Conservation (phyloP, 2,329 filamentous ascomycete genomes). For the Hyphodiscus sp. region DNA sequence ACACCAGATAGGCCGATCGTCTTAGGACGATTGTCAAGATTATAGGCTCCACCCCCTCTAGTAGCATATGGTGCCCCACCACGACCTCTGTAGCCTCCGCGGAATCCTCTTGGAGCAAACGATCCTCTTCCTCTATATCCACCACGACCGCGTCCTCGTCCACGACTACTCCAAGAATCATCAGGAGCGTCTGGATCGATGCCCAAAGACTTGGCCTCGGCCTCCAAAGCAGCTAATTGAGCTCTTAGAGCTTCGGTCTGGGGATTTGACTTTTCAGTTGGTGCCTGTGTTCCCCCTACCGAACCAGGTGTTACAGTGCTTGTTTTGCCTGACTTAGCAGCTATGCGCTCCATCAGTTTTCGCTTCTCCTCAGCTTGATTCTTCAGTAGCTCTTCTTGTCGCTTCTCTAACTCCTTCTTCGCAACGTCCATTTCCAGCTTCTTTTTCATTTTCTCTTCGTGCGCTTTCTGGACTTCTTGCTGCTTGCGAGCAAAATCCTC, state of each 20-base stretch:
- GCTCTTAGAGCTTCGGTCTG: slow-evolving; percentile 62
- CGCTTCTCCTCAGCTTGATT: slow-evolving; percentile 60
- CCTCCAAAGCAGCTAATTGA: slow-evolving; percentile 65
- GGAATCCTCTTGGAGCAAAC: slow-evolving; percentile 32
- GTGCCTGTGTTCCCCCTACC: slow-evolving; percentile 13
- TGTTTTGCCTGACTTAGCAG: slow-evolving; percentile 40
- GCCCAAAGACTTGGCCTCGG: slow-evolving; percentile 63
- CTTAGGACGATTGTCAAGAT: slow-evolving; percentile 70
- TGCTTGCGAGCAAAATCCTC: slow-evolving; percentile 65
- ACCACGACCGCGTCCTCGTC: slow-evolving; percentile 34
- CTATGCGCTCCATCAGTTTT: slow-evolving; percentile 55
- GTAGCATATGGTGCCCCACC: slow-evolving; percentile 32
- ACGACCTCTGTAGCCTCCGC: slow-evolving; percentile 41
- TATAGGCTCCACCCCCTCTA: slow-evolving; percentile 42
- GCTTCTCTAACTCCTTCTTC: slow-evolving; percentile 57
- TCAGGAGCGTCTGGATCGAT: slow-evolving; percentile 49
- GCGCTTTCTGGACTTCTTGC: slow-evolving; percentile 61
- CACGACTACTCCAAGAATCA: slow-evolving; percentile 35
- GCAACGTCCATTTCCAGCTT: slow-evolving; percentile 56
- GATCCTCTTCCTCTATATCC: slow-evolving; percentile 33
- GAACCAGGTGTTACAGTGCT: slow-evolving; percentile 10
- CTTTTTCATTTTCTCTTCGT: slow-evolving; percentile 59
- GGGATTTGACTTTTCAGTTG: slow-evolving; percentile 29
- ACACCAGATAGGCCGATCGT: slow-evolving; percentile 58
- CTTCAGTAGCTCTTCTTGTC: slow-evolving; percentile 54